These are phyloP conservation scores for Umbelopsis vinacea DNA, from an alignment of 192 early-diverging fungal species.

Conservation along the genomic window DNA sequence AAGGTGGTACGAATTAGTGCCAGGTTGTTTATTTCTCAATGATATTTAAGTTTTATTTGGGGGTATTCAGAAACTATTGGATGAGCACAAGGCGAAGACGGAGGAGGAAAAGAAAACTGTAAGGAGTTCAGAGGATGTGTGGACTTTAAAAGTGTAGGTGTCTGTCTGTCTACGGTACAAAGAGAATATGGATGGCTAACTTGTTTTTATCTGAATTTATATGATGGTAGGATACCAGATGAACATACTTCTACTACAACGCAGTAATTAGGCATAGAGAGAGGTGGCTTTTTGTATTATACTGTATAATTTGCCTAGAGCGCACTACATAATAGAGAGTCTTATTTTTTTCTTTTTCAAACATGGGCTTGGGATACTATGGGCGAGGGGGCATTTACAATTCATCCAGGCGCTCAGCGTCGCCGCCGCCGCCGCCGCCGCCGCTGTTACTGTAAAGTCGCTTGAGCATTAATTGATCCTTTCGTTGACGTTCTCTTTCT, in stretches of 20 bases:
- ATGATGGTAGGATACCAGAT: neutral
- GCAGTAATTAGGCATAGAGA: neutral
- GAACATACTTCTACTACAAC: neutral
- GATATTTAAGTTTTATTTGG: neutral
- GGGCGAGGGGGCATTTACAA: no score
- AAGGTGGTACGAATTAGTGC: neutral
- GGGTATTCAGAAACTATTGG: slow-evolving; percentile 22
- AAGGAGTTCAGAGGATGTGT: slow-evolving; percentile 52
- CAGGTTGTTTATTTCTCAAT: neutral
- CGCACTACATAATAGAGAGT: neutral
- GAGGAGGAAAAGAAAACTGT: slow-evolving; percentile 9
- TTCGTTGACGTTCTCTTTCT: slow-evolving; percentile 69
- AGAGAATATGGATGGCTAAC: neutral
- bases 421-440: no score
- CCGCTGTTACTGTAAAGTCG: slow-evolving; percentile 41
- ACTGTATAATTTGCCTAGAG: neutral
- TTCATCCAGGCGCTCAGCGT: slow-evolving; percentile 1
- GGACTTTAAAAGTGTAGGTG: slow-evolving; percentile 38
- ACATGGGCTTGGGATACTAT: no score
- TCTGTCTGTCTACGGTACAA: neutral
- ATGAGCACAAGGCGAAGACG: slow-evolving; percentile 24
- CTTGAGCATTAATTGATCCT: slow-evolving; percentile 67
- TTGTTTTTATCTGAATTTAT: neutral
- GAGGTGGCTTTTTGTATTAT: neutral
- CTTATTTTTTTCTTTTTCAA: no score